Evolutionary conservation across 2,329 filamentous ascomycete genomes (phyloP).

Genomic region (Colletotrichum cereale): DNA sequence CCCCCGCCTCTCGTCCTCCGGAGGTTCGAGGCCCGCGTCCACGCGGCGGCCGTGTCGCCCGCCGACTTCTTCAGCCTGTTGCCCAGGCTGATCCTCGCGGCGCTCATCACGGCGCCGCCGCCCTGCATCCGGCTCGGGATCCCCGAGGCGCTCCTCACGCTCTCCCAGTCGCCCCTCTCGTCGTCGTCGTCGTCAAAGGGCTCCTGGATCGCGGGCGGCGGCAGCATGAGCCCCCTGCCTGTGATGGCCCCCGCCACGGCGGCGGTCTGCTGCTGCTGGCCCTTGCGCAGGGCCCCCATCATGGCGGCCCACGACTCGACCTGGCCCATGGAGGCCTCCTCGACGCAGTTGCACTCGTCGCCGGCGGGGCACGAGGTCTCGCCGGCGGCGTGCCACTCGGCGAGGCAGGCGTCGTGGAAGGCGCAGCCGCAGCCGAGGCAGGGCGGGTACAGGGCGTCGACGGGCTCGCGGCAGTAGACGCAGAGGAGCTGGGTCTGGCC

Average conservation of each 20-base stretch:
- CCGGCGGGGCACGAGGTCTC: constrained; percentile 72
- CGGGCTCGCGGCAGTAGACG: constrained; percentile 72
- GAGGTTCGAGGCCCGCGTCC: constrained; percentile 59
- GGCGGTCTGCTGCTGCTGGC: constrained; percentile 39
- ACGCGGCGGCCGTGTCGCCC: constrained; percentile 48
- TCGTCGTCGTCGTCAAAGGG: constrained; percentile 46
- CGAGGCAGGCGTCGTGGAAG: constrained; percentile 69
- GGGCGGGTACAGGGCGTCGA: constrained; percentile 70
- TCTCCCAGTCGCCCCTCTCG: constrained; percentile 54
- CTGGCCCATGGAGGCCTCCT: constrained; percentile 67
- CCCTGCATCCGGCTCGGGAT: constrained; percentile 38
- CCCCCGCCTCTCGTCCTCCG: constrained; percentile 46
- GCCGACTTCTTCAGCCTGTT: constrained; percentile 63
- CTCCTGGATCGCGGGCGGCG: constrained; percentile 47
- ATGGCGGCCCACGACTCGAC: constrained; percentile 73
- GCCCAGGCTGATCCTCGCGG: constrained; percentile 63
- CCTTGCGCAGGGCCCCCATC: constrained; percentile 58
- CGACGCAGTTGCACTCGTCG: constrained; percentile 73
- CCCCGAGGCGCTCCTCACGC: constrained; percentile 46
- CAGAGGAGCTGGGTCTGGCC: constrained; percentile 71
- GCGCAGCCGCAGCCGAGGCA: constrained; percentile 74
- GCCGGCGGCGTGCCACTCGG: constrained; percentile 69
- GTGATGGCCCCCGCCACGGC: constrained; percentile 9
- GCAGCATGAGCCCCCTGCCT: constrained; percentile 41
- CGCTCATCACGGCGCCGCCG: constrained; percentile 45